phyloP scores from a whole-genome alignment of 23 red algal species.

The Gracilariopsis chorda region DNA sequence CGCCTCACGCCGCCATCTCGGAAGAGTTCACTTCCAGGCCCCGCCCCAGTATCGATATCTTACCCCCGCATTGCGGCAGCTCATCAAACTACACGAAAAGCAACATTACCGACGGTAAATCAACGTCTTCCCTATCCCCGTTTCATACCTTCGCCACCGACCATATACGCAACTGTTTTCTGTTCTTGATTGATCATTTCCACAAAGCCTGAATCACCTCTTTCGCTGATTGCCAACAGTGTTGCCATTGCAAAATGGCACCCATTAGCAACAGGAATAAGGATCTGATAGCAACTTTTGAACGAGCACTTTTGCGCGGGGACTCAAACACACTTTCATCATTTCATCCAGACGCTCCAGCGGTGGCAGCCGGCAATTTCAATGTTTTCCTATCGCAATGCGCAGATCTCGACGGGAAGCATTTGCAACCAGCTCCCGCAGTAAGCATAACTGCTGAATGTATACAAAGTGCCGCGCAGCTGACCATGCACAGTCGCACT shows the following conservation, averaged over 20 bases:
- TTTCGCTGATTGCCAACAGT: no score
- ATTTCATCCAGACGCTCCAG: constrained; percentile 28
- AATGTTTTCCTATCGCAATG: neutral
- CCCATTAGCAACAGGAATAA: neutral
- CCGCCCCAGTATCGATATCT: no score
- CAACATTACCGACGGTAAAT: no score
- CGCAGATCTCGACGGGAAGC: neutral
- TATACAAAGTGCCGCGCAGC: neutral
- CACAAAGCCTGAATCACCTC: no score
- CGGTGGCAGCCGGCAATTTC: constrained; percentile 13
- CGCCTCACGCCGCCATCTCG: no score
- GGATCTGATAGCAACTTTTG: neutral
- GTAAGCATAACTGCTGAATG: neutral
- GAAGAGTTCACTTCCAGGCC: no score
- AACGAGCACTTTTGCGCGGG: constrained; percentile 19
- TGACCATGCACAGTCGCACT: neutral
- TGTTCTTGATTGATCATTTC: neutral
- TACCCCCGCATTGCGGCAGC: no score
- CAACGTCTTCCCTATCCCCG: neutral
- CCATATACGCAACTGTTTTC: neutral
- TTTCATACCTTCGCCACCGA: no score
- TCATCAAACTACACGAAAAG: no score
- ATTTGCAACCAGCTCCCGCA: neutral
- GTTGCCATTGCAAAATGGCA: no score
- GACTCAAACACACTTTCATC: neutral